Conservation (phyloP, 2,329 filamentous ascomycete species). For the Phoma sp. region DNA sequence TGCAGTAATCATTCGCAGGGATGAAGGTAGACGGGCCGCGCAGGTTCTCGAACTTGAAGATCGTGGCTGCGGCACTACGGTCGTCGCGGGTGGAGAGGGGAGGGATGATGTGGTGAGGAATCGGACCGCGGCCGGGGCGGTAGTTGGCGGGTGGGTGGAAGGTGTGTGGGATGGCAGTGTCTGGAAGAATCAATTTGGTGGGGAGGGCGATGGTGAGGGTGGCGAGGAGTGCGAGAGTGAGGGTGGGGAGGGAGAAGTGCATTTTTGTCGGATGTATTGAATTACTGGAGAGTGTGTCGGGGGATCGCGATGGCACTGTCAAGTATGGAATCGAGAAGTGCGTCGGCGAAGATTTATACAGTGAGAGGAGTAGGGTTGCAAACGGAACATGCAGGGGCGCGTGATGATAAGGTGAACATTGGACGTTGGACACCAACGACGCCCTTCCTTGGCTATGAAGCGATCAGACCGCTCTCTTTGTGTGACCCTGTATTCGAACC, state of each 20-base stretch:
- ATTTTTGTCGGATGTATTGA: too few relatives aligned
- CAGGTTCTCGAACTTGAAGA: slow-evolving; percentile 9
- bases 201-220: neutral
- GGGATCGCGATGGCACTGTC: too few relatives aligned
- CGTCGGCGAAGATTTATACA: too few relatives aligned
- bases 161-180: too few relatives aligned
- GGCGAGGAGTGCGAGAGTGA: too few relatives aligned
- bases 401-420: neutral
- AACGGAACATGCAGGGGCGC: neutral
- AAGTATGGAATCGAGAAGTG: too few relatives aligned
- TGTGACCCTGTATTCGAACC: neutral
- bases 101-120: too few relatives aligned
- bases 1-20: slow-evolving; percentile 5
- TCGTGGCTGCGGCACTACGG: slow-evolving; percentile 3
- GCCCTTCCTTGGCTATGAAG: slow-evolving; percentile 3
- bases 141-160: too few relatives aligned
- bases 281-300: too few relatives aligned
- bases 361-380: neutral
- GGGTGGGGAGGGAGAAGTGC: too few relatives aligned
- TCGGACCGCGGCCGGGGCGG: too few relatives aligned
- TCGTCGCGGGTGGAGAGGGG: neutral
- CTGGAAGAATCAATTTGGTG: neutral
- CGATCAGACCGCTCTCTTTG: neutral
- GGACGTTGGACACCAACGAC: neutral
- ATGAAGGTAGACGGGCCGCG: slow-evolving; percentile 2